These are phyloP conservation scores for Globisporangium spinosum DNA, from an alignment of 352 stramenopile species.

Conservation along the genomic window DNA sequence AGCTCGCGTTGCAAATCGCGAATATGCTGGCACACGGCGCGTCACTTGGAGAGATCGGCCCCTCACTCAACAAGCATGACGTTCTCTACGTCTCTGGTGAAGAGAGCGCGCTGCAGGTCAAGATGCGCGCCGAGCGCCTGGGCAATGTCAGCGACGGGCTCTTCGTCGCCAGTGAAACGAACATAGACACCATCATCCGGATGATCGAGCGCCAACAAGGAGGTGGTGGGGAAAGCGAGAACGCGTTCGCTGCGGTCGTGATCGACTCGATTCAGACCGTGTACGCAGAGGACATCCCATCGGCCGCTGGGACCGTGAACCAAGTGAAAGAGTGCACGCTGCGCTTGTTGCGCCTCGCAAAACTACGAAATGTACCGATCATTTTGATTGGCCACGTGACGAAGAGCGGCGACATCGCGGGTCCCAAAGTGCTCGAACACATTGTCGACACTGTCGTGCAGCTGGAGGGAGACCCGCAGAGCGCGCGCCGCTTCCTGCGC, in stretches of 20 bases:
- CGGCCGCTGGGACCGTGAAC: conserved; percentile 82
- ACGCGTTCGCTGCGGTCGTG: conserved; percentile 74
- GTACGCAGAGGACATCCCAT: conserved; percentile 81
- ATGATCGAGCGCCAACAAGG: conserved; percentile 30
- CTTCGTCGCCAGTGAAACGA: conserved; percentile 83
- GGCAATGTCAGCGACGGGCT: conserved; percentile 59
- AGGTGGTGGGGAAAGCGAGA: not conserved
- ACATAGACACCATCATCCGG: conserved; percentile 69
- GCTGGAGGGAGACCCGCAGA: conserved; percentile 90
- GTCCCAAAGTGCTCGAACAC: conserved; percentile 89
- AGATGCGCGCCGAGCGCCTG: conserved; percentile 88
- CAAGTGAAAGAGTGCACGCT: conserved; percentile 95
- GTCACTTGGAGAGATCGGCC: conserved; percentile 3
- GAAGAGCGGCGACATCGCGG: conserved; percentile 95
- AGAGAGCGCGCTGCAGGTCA: conserved; percentile 95
- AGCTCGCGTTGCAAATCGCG: conserved; percentile 92
- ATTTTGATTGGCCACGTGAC: conserved; percentile 96
- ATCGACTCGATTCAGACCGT: conserved; percentile 98
- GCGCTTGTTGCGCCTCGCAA: conserved; percentile 92
- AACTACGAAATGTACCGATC: conserved; percentile 89
- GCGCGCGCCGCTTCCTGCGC: conserved; percentile 85
- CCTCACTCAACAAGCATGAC: conserved; percentile 23
- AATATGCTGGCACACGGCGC: conserved; percentile 65
- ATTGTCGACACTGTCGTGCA: conserved; percentile 96
- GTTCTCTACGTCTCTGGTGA: conserved; percentile 96